A percentile compares a stretch with the other conserved stretches of the same genome.
Evolutionary conservation across 2,329 filamentous ascomycete genomes (phyloP).

Genomic region (Fusarium decemcellulare): DNA sequence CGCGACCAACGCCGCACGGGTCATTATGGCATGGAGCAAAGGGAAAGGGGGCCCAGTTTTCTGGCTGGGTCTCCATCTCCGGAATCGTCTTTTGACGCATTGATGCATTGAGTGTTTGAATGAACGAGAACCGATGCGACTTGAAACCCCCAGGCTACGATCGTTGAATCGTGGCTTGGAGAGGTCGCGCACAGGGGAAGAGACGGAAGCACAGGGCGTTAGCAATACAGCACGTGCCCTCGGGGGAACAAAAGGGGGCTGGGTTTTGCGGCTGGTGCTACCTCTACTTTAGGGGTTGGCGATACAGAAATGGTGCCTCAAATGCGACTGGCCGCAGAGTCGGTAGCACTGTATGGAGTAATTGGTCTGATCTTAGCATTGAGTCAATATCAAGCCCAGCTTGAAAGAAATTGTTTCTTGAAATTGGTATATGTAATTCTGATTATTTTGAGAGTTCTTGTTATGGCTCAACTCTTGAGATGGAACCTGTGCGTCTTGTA

Average conservation of each 20-base stretch:
- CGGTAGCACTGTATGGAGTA: conserved; percentile 42
- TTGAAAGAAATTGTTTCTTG: too few species aligned
- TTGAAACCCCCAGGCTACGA: not conserved
- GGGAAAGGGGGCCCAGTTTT: conserved; percentile 34
- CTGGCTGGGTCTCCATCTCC: conserved; percentile 32
- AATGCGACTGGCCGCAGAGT: conserved; percentile 34
- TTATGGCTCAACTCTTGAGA: too few species aligned
- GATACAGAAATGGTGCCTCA: conserved; percentile 10
- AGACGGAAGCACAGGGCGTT: conserved; percentile 18
- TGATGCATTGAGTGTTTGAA: conserved; percentile 36
- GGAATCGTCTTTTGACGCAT: conserved; percentile 32
- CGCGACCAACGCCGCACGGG: conserved; percentile 30
- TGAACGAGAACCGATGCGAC: conserved; percentile 18
- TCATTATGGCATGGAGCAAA: conserved; percentile 22
- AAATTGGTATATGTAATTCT: too few species aligned
- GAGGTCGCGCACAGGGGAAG: conserved; percentile 6
- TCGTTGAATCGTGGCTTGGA: conserved; percentile 22
- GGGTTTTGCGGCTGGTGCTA: conserved; percentile 41
- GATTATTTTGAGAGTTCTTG: too few species aligned
- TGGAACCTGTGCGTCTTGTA: too few species aligned
- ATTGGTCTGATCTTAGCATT: conserved; percentile 12
- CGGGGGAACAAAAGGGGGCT: conserved; percentile 37
- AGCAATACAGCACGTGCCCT: conserved; percentile 17
- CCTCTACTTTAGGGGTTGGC: conserved; percentile 7
- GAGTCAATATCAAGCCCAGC: too few species aligned